phyloP scores from a whole-genome alignment of 1,139 yeast genomes.

The Suzukiozyma palmioleophila region DNA sequence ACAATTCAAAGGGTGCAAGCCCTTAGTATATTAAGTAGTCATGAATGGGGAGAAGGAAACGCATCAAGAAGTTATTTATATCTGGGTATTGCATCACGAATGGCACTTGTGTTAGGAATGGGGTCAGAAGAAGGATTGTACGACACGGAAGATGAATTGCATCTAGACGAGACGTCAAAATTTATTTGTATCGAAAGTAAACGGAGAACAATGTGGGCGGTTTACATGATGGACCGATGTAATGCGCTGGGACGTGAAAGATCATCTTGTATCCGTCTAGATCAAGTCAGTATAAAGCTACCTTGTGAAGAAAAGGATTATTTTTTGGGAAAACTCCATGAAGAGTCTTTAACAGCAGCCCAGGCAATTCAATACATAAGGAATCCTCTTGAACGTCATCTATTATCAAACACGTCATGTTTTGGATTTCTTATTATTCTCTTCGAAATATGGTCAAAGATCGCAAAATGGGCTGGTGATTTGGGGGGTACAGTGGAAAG shows the following conservation, averaged over 20 bases:
- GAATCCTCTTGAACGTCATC: slow-evolving; percentile 4
- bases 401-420: slow-evolving; percentile 13
- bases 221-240: slow-evolving; percentile 41
- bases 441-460: slow-evolving; percentile 31
- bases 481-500: slow-evolving; percentile 24
- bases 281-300: slow-evolving; percentile 19
- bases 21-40: slow-evolving; percentile 30
- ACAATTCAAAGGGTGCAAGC: slow-evolving; percentile 35
- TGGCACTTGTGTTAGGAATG: slow-evolving; percentile 35
- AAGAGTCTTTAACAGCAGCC: slow-evolving; percentile 12
- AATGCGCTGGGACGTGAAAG: slow-evolving; percentile 33
- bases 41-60: slow-evolving; percentile 41
- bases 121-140: slow-evolving; percentile 18
- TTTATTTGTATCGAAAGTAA: slow-evolving; percentile 25
- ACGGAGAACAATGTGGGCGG: slow-evolving; percentile 36
- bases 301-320: slow-evolving; percentile 23
- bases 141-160: slow-evolving; percentile 11
- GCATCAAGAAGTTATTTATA: slow-evolving; percentile 34
- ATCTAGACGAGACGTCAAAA: slow-evolving; percentile 8
- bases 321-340: slow-evolving; percentile 17
- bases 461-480: slow-evolving; percentile 33
- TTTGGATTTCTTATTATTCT: slow-evolving; percentile 22
- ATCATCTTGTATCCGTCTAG: slow-evolving; percentile 25
- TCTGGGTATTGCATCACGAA: slow-evolving; percentile 35
- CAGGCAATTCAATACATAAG: slow-evolving; percentile 12